A percentile compares a stretch with the other conserved stretches of the same genome.
Conservation (phyloP, 1,284 basidiomycete genomes). For the Termitomyces sp. region DNA sequence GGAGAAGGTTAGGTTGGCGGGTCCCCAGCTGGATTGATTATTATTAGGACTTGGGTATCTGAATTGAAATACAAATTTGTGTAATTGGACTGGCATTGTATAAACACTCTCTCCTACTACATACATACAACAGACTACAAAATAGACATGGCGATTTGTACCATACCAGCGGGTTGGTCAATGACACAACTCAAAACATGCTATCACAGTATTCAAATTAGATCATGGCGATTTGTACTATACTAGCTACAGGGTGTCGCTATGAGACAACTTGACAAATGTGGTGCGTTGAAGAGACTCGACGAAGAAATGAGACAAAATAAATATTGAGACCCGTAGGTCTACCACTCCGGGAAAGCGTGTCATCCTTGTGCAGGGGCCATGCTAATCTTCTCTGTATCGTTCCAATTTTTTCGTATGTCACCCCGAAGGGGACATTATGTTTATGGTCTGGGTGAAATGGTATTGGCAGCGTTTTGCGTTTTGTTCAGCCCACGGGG, state of each 20-base stretch:
- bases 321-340: conserved; percentile 19
- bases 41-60: conserved; percentile 4
- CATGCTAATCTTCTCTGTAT: conserved; percentile 17
- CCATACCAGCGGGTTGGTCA: no score
- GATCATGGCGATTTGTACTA: no score
- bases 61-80: neutral
- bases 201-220: neutral
- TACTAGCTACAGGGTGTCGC: no score
- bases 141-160: conserved; percentile 3
- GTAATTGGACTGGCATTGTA: conserved; percentile 7
- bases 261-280: no score
- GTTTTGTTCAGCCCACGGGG: conserved; percentile 14
- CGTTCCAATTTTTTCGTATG: conserved; percentile 18
- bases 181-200: no score
- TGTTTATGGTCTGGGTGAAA: fast-evolving
- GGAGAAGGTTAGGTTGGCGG: conserved; percentile 72
- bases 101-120: neutral
- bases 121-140: neutral
- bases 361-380: conserved; percentile 18
- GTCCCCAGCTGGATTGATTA: conserved; percentile 43
- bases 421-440: conserved; percentile 16
- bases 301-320: neutral
- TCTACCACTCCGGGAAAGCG: conserved; percentile 19
- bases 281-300: no score
- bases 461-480: neutral